These are phyloP conservation scores for Chlorencoelia australis DNA, from an alignment of 2,329 filamentous ascomycete genomes.

Conservation along the genomic window DNA sequence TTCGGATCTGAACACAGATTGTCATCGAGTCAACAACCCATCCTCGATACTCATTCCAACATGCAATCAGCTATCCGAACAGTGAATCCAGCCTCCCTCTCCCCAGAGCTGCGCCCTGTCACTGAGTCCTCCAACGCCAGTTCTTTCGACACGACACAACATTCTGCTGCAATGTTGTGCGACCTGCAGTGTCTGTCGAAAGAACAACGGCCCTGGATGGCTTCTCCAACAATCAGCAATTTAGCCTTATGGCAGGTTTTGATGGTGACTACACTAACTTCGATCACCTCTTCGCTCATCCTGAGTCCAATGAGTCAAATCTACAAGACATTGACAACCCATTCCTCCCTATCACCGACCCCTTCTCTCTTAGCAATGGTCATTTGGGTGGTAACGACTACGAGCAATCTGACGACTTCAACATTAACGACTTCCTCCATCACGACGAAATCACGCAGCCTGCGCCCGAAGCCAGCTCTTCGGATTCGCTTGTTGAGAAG, in stretches of 20 bases:
- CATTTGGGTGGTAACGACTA: constrained; percentile 53
- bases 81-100: constrained; percentile 52
- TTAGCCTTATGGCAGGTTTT: no score
- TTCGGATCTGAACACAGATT: constrained; percentile 37
- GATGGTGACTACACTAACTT: no score
- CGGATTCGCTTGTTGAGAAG: constrained; percentile 28
- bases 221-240: no score
- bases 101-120: constrained; percentile 36
- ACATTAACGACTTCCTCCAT: constrained; percentile 43
- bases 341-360: constrained; percentile 64
- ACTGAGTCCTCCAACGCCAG: constrained; percentile 34
- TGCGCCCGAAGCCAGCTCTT: constrained; percentile 27
- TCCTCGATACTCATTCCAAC: constrained; percentile 22
- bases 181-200: constrained; percentile 99
- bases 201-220: constrained; percentile 31
- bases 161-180: constrained; percentile 99
- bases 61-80: constrained; percentile 33
- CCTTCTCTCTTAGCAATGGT: constrained; percentile 56
- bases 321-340: constrained; percentile 65
- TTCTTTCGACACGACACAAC: constrained; percentile 90
- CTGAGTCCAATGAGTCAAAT: constrained; percentile 61
- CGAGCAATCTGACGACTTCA: constrained; percentile 41
- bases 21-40: constrained; percentile 18
- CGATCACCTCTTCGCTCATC: constrained; percentile 54
- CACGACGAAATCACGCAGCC: constrained; percentile 33